A percentile compares a stretch with the other conserved stretches of the same genome.
phyloP scores from a whole-genome alignment of 768 basidiomycete species.

The Kwoniella pini region DNA sequence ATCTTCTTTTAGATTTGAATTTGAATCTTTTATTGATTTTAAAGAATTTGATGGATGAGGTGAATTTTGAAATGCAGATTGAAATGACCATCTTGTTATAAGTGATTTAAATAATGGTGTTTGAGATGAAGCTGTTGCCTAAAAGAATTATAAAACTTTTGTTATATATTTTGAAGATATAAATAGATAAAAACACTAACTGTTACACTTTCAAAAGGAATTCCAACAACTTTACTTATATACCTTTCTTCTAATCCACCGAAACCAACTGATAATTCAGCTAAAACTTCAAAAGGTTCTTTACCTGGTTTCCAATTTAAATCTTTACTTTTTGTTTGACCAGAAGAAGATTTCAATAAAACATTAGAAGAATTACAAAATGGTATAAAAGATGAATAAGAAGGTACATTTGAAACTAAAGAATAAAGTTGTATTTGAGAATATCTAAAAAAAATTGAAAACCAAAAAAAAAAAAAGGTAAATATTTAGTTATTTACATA shows the following conservation, averaged over 20 bases:
- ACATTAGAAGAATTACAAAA: conserved; percentile 78
- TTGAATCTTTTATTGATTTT: conserved; percentile 4
- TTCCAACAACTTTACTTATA: conserved; percentile 76
- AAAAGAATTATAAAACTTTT: too few relatives aligned
- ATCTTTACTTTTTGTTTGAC: neutral
- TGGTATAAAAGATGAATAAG: conserved; percentile 84
- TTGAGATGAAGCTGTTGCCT: conserved; percentile 49
- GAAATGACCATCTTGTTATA: conserved; percentile 62
- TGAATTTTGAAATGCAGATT: conserved; percentile 60
- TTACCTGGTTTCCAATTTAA: conserved; percentile 44
- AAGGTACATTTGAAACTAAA: conserved; percentile 81
- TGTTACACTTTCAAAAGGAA: conserved; percentile 74
- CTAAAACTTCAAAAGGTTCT: conserved; percentile 65
- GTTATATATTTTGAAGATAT: neutral
- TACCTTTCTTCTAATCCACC: conserved; percentile 84
- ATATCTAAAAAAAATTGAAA: conserved; percentile 64
- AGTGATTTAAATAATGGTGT: conserved; percentile 51
- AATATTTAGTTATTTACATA: too few relatives aligned
- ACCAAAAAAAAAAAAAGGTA: too few relatives aligned
- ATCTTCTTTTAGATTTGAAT: conserved; percentile 14
- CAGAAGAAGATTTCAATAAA: conserved; percentile 51
- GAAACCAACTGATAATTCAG: conserved; percentile 86
- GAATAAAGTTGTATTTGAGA: conserved; percentile 74
- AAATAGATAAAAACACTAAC: conserved; percentile 57
- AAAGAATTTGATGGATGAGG: conserved; percentile 50